These are phyloP conservation scores for Boehmeria nivea DNA, from an alignment of 306 rosid species.

Conservation along the genomic window DNA sequence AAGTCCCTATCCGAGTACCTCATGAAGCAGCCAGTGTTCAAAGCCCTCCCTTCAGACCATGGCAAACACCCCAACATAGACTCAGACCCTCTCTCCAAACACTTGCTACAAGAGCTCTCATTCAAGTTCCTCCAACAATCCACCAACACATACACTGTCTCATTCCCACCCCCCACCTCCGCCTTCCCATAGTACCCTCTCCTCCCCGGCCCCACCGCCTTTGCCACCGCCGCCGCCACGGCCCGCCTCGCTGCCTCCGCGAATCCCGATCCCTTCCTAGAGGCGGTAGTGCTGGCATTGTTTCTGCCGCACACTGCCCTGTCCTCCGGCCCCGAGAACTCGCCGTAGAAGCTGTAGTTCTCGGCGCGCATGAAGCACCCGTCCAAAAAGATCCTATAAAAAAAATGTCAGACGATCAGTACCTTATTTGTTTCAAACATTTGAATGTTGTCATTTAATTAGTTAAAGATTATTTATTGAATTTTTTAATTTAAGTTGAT, in stretches of 20 bases:
- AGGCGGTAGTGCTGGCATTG: constrained; percentile 14
- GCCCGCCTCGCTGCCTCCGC: constrained; percentile 42
- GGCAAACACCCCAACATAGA: constrained; percentile 70
- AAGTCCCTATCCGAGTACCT: constrained; percentile 76
- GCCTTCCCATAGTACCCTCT: constrained; percentile 47
- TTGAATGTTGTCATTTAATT: too few species aligned
- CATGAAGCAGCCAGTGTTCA: constrained; percentile 86
- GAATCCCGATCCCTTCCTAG: constrained; percentile 40
- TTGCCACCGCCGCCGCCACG: constrained; percentile 37
- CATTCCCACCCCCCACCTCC: constrained; percentile 36
- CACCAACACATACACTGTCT: constrained; percentile 61
- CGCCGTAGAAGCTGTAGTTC: constrained; percentile 65
- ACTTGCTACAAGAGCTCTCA: constrained; percentile 55
- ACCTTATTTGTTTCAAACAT: too few species aligned
- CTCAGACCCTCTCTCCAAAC: constrained; percentile 67
- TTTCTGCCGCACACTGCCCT: constrained; percentile 47
- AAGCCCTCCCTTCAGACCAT: constrained; percentile 66
- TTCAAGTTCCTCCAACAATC: constrained; percentile 79
- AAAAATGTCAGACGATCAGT: too few species aligned
- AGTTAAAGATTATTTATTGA: too few species aligned
- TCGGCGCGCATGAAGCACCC: constrained; percentile 95
- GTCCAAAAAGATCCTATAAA: constrained; percentile 47
- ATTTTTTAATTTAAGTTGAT: too few species aligned
- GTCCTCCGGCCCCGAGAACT: constrained; percentile 53
- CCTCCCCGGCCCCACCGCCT: constrained; percentile 36